Conservation (phyloP, 495 filamentous ascomycete genomes). For the Aspergillus affinis region DNA sequence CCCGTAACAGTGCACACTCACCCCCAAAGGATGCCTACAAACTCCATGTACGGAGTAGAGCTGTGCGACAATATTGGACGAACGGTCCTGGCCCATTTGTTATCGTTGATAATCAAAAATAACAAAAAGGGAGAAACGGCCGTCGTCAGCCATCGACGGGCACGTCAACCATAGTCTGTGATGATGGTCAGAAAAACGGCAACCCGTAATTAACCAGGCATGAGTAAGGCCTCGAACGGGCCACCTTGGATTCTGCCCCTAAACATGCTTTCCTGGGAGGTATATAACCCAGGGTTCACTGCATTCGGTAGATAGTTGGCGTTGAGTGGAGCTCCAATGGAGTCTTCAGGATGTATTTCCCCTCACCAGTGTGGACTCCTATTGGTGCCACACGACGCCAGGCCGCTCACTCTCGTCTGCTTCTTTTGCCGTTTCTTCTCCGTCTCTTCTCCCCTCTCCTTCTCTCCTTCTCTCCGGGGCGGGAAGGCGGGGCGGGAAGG, state of each 20-base stretch:
- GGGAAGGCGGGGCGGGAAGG: too few species aligned
- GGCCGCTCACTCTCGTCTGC: not conserved
- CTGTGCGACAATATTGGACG: not conserved
- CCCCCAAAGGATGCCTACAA: not conserved
- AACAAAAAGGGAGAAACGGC: not conserved
- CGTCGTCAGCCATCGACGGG: not conserved
- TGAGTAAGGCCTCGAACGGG: not conserved
- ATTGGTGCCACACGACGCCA: constrained; percentile 23
- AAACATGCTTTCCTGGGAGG: not conserved
- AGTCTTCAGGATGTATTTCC: constrained; percentile 30
- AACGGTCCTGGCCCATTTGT: not conserved
- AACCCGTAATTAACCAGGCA: too few species aligned
- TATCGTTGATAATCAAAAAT: not conserved
- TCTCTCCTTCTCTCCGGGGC: not conserved
- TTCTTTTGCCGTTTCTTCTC: not conserved
- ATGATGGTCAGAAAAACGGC: not conserved
- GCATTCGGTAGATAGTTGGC: constrained; percentile 4
- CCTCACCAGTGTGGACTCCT: constrained; percentile 18
- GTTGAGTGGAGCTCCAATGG: constrained; percentile 31
- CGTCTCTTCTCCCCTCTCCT: not conserved
- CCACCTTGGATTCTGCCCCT: not conserved
- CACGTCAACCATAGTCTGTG: not conserved
- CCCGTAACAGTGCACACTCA: not conserved
- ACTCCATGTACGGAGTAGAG: not conserved
- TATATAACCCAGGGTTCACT: constrained; percentile 9